phyloP scores from a whole-genome alignment of 2,329 filamentous ascomycete genomes.

The Colletotrichum eremochloae region DNA sequence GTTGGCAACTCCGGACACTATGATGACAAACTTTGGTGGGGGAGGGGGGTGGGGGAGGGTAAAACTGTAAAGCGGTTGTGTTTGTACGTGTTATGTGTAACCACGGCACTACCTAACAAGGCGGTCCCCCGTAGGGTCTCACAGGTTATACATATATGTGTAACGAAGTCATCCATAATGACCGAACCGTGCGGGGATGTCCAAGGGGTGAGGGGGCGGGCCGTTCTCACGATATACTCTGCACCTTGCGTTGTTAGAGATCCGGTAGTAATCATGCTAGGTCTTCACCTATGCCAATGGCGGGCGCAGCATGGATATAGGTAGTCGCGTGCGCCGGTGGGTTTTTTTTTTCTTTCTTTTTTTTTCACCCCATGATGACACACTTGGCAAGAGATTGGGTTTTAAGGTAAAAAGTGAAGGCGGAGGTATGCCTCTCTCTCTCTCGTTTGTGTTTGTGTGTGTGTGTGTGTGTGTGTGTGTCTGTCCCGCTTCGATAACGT shows the following conservation, averaged over 20 bases:
- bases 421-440: too few species aligned
- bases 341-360: not conserved
- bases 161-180: not conserved
- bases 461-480: too few species aligned
- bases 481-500: too few species aligned
- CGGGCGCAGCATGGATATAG: too few species aligned
- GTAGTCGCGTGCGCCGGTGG: not conserved
- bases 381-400: not conserved
- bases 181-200: not conserved
- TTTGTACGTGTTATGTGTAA: too few species aligned
- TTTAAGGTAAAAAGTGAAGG: not conserved
- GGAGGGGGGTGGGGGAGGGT: too few species aligned
- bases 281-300: not conserved
- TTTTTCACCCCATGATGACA: slow-evolving; percentile 46
- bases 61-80: too few species aligned
- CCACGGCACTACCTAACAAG: too few species aligned
- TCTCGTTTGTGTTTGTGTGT: too few species aligned
- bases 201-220: too few species aligned
- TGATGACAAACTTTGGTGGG: not conserved
- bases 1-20: not conserved
- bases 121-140: too few species aligned
- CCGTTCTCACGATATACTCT: not conserved
- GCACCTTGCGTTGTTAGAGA: too few species aligned
- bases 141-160: not conserved
- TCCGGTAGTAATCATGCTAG: not conserved